phyloP scores from a whole-genome alignment of 805 yeast species.

The Kluyveromyces starmeri region DNA sequence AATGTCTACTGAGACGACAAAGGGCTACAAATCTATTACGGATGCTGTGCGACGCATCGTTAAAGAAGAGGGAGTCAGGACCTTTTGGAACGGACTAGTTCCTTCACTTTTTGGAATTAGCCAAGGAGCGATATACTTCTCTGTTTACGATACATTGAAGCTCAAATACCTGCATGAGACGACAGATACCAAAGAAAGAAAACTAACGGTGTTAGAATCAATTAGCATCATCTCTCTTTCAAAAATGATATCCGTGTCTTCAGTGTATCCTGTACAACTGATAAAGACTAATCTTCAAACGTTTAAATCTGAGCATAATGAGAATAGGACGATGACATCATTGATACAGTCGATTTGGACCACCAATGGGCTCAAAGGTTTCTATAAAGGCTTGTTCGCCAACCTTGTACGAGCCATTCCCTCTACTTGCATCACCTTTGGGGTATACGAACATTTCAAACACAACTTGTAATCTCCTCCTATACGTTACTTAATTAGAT shows the following conservation, averaged over 20 bases:
- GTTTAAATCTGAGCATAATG: conserved; percentile 22
- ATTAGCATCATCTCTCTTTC: conserved; percentile 58
- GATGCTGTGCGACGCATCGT: conserved; percentile 47
- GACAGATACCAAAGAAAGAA: conserved; percentile 10
- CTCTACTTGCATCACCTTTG: conserved; percentile 84
- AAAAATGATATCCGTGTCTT: conserved; percentile 56
- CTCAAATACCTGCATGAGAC: conserved; percentile 21
- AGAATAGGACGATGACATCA: conserved; percentile 14
- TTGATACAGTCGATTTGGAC: conserved; percentile 35
- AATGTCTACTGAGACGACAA: conserved; percentile 38
- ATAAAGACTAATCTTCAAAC: conserved; percentile 68
- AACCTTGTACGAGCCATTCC: conserved; percentile 81
- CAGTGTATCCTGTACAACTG: conserved; percentile 80
- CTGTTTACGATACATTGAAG: conserved; percentile 76
- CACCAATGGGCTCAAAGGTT: conserved; percentile 53
- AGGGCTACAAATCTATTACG: conserved; percentile 40
- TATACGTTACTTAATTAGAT: conserved; percentile 9
- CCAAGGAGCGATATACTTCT: conserved; percentile 84
- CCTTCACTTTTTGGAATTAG: conserved; percentile 76
- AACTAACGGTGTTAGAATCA: conserved; percentile 46
- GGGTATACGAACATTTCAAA: conserved; percentile 64
- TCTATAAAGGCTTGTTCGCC: conserved; percentile 77
- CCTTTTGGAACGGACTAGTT: conserved; percentile 64
- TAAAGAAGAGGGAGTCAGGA: conserved; percentile 40
- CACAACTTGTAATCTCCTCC: too few species aligned